phyloP scores from a whole-genome alignment of 148 eudicot genomes.

The Mesembryanthemum crystallinum region DNA sequence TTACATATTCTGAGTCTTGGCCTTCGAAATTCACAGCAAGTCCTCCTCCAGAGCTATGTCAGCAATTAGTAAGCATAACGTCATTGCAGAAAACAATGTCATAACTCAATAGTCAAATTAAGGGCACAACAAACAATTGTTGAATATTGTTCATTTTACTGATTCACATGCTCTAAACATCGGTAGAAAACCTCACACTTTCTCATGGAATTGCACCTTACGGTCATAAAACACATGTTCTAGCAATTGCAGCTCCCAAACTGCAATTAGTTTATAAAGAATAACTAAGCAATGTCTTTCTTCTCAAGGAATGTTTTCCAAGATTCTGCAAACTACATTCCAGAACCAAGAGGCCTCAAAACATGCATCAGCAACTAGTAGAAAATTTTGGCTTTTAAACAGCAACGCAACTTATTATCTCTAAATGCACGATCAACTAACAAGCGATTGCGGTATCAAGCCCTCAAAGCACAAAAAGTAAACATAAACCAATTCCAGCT shows the following conservation, averaged over 20 bases:
- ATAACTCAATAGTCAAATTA: not conserved
- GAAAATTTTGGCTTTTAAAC: too few species aligned
- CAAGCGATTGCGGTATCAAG: too few species aligned
- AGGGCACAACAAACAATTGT: not conserved
- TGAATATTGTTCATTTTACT: too few species aligned
- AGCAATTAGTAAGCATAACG: not conserved
- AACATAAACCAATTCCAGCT: not conserved
- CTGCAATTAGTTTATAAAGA: not conserved
- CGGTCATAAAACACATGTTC: not conserved
- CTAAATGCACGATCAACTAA: not conserved
- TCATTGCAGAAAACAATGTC: not conserved
- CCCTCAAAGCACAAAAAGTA: not conserved
- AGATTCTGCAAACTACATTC: not conserved
- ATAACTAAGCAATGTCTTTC: not conserved
- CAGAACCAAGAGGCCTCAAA: not conserved
- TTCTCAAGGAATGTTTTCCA: not conserved
- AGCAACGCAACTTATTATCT: not conserved
- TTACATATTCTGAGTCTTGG: conserved; percentile 30
- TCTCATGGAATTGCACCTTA: not conserved
- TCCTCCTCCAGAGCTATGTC: conserved; percentile 37
- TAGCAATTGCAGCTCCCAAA: not conserved
- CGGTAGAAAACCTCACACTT: not conserved
- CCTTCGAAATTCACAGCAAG: conserved; percentile 38
- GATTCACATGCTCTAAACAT: not conserved
- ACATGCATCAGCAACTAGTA: not conserved